A percentile compares a stretch with the other conserved stretches of the same genome.
phyloP scores from a whole-genome alignment of 768 basidiomycete genomes.

The Cystofilobasidium macerans region DNA sequence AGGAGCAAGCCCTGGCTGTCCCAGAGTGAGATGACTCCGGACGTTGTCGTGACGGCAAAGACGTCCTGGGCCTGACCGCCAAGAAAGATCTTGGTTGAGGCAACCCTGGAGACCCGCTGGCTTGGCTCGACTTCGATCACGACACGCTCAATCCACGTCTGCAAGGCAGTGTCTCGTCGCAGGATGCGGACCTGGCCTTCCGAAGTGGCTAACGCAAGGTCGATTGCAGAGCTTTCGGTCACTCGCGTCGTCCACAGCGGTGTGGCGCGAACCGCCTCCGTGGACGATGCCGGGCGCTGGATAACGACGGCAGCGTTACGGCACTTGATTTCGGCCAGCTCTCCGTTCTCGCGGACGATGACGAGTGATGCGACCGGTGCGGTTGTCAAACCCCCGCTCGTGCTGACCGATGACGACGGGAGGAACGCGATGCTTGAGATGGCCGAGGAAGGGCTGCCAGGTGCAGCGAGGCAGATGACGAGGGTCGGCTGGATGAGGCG shows the following conservation, averaged over 20 bases:
- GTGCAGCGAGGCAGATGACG: conserved; percentile 2
- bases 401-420: neutral
- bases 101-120: neutral
- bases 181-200: conserved; percentile 3
- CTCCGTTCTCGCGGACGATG: conserved; percentile 13
- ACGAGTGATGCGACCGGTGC: conserved; percentile 9
- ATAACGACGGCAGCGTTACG: neutral
- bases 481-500: neutral
- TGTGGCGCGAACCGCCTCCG: conserved; percentile 3
- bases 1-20: conserved; percentile 36
- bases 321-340: conserved; percentile 8
- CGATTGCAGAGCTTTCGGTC: neutral
- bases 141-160: conserved; percentile 2
- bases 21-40: conserved; percentile 28
- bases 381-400: neutral
- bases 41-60: conserved; percentile 23
- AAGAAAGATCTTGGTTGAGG: neutral
- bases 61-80: conserved; percentile 32
- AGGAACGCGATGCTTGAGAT: conserved; percentile 6
- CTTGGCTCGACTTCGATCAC: neutral
- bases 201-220: neutral
- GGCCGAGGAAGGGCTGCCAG: neutral
- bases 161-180: neutral
- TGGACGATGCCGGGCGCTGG: neutral
- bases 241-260: conserved; percentile 2